A percentile compares a stretch with the other conserved stretches of the same genome.
Conservation (phyloP, 306 rosid species). For the Rosa chinensis region DNA sequence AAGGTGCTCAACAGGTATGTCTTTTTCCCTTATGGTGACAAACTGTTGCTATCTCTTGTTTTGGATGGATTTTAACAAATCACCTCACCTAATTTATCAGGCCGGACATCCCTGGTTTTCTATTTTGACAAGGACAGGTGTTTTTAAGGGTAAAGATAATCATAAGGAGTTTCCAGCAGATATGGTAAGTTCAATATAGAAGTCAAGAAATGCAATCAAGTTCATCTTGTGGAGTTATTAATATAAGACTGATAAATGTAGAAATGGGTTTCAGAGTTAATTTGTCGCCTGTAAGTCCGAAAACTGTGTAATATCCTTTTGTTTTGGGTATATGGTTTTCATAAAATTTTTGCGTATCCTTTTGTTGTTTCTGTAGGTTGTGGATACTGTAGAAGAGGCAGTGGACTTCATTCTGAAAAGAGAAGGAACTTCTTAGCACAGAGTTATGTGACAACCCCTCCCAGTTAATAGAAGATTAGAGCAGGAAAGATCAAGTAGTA, state of each 20-base stretch:
- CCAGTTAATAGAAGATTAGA: not conserved
- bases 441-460: not conserved
- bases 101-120: constrained; percentile 34
- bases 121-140: constrained; percentile 32
- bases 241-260: not conserved
- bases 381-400: constrained; percentile 40
- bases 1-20: constrained; percentile 31
- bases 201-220: not conserved
- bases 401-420: constrained; percentile 36
- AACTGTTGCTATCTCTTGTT: not conserved
- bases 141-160: constrained; percentile 31
- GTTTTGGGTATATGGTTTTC: not conserved
- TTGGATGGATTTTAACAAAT: not conserved
- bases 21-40: not conserved
- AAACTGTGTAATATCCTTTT: not conserved
- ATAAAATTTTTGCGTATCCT: not conserved
- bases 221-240: not conserved
- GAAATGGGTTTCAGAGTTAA: not conserved
- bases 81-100: constrained; percentile 7
- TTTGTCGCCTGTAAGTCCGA: not conserved
- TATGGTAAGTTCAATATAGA: constrained; percentile 20
- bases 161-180: constrained; percentile 40
- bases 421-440: constrained; percentile 21
- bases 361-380: constrained; percentile 28
- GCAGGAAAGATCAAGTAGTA: not conserved